Percentiles rank a stretch among this genome's conserved stretches.
Conservation (phyloP, 176 grass and related monocot species). For the Thalia dealbata region DNA sequence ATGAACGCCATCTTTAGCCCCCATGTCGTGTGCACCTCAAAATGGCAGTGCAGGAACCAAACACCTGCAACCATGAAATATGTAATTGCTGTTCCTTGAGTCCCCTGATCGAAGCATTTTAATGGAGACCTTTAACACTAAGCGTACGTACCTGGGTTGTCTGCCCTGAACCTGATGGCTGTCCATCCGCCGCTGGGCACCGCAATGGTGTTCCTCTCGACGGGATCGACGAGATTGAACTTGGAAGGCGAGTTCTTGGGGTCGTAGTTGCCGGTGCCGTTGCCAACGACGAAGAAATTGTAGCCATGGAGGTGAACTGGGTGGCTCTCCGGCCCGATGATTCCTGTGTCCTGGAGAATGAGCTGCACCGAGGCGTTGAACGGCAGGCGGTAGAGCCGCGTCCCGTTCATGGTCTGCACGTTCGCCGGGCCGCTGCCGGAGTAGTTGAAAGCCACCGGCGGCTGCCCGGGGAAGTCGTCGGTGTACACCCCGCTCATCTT, state of each 20-base stretch:
- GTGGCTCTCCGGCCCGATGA: conserved; percentile 5
- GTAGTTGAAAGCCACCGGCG: conserved; percentile 11
- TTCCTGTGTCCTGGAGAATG: conserved; percentile 8
- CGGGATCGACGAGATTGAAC: conserved; percentile 8
- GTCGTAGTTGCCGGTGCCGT: not conserved
- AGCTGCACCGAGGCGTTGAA: conserved; percentile 8
- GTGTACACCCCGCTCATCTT: conserved; percentile 3
- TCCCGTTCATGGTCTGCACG: conserved; percentile 8
- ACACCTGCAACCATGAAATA: not conserved
- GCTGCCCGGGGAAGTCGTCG: conserved; percentile 8
- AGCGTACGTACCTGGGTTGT: conserved; percentile 3
- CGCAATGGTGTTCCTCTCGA: conserved; percentile 1
- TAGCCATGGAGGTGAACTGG: conserved; percentile 6
- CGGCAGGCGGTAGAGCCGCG: conserved; percentile 5
- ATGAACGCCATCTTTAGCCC: conserved; percentile 9
- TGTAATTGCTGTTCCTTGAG: not conserved
- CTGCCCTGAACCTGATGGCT: not conserved
- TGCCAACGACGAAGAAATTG: conserved; percentile 13
- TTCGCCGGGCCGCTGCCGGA: conserved; percentile 5
- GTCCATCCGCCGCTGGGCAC: not conserved
- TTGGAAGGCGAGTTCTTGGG: not conserved
- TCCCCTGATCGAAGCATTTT: not conserved
- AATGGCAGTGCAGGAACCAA: conserved; percentile 9
- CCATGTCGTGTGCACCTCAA: conserved; percentile 4
- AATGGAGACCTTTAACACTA: not conserved